Evolutionary conservation across 805 yeast genomes (phyloP), one percentile per base, ranked within the genome.

Genomic region (Huiozyma sinensis): DNA sequence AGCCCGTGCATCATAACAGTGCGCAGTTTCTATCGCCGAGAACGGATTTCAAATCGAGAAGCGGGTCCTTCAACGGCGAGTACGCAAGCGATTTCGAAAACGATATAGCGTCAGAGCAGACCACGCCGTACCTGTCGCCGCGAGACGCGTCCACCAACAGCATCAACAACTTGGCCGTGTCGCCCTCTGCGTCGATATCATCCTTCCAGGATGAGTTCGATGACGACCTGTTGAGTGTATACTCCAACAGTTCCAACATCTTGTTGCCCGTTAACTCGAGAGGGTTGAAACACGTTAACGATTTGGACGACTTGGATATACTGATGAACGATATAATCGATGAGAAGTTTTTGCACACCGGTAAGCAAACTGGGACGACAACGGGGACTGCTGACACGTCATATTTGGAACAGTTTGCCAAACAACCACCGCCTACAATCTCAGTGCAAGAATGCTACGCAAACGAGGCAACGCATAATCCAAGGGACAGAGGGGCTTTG

Each of bases 181-280:
- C 64, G 2, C 64, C 65, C 2, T 53, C 56, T 13, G 38, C 17
- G 33, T 37, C 35, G 9, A 51, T 53, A 8, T 40, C 38, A 5
- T 40, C 31, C 8, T 9, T 39, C 13, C 33, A 35, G n/a, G 61
- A 57, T 34, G 55, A 50, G 5, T 61, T 60, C 37, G 44, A 53
- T 34, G 64, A 58, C 40, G 65, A 61, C 41, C 37, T 56, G 8
- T 35, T 56, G 39, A 58, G 63, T 48, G 56, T 61, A 7, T 52
- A 56, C 33, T 58, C 64, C 2, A 53, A 52, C 32, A 49, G 45
- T 24, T 50, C 51, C 40, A 53, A 53, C 38, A 32, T 45, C 35
- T 39, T 56, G 29, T 42, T 57, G 12, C 58, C 63, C 17, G 42
- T 52, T n/a, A 50, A 57, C 40, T 46, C 57, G 5, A 44, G 50